Base-by-base conservation (phyloP, 345 rosid genomes). In the Cardamine resedifolia region DNA sequence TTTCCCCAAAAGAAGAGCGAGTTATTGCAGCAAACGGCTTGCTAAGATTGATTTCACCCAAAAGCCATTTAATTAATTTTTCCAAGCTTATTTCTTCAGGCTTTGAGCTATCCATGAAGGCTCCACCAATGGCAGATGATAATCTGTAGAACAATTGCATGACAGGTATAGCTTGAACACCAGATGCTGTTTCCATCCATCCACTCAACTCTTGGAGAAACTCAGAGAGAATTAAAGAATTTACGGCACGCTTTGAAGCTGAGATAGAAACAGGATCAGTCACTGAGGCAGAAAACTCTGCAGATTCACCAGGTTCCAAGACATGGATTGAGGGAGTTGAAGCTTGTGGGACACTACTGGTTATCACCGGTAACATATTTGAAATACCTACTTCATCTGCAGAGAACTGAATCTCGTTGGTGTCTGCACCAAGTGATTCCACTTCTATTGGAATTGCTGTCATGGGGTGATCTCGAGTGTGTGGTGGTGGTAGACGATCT, bases 121-220 rank as follows among this genome's bases (percentile, higher is more conserved):
- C 96, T 71, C 99, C 99, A 68, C 94, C 94, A 33, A 87, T 93
- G 56, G 98, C 90, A 73, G 99, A 95, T 48, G 99, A 90, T 80
- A 95, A 81, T 81, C 98, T 84, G 81, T 95, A 95, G 75, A 95
- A 91, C 53, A 95, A 82, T 80, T 95, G 99, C 98, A 95, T 88
- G 72, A 95, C 74, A 76, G 96, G 99, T 66, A 95, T 83, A 68
- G 99, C 94, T 79, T 83, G 85, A 67, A 90, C 73, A 47, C 99
- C 99, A 45, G 94, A 85, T 5, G 96, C 86, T 63, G 81, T 83
- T 62, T 75, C 83, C 99, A 95, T 95, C 99, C 99, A 95, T 68
- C 96, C 97, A 82, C 85, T 86, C 80, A 91, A 81, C 83, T 91
- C 96, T 63, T 83, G 88, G 76, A 95, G 96, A 64, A 95, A 85